Evolutionary conservation across 257 asterid genomes (phyloP), one percentile per base, ranked within the genome.

Genomic region (Rauvolfia tetraphylla): DNA sequence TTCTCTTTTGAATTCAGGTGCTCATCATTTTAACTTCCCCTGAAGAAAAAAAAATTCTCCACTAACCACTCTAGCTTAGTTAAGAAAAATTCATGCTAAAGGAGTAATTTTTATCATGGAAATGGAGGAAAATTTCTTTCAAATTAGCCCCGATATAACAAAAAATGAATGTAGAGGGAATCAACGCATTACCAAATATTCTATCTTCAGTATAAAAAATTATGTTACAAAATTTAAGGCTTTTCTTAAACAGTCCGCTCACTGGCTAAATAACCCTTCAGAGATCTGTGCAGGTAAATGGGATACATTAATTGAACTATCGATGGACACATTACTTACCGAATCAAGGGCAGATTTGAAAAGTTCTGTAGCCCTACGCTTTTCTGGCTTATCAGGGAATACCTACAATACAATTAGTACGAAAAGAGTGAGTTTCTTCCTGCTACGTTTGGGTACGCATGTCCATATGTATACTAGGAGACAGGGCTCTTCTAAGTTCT

Each of bases 351-450:
- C 98, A 84, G 94, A 72, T 88, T 73, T 87, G 83, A 89, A 92
- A 79, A 92, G 89, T 14, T 91, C 95, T 9, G 97, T 76, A 65
- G 99, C 97, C 88, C 99, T 88, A 58, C 96, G 98, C 82, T 86
- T 91, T 83, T 95, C 99, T 57, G 99, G 98, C 85, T 87, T 90
- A 83, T 95, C 99, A 48, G 98, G 96, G 78, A 92, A 95, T 41
- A 95, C 99, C 99, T 95, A 80, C 77, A 76, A 76, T 53, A 12
- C 73, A 57, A 53, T 41, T 76, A 39, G 53, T 34, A 39, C 34
- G 17, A 11, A 44, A 2, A 73, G 33, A 69, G 75, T 71, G 46
- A 23, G 33, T 49, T 57, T 49, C 25, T 68, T 25, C 48, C 79
- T 44, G 38, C 38, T 13, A 39, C 5, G 54, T 44, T 69, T 48